Conservation (phyloP, 140 eudicot species). For the Ambrosia hybrid region DNA sequence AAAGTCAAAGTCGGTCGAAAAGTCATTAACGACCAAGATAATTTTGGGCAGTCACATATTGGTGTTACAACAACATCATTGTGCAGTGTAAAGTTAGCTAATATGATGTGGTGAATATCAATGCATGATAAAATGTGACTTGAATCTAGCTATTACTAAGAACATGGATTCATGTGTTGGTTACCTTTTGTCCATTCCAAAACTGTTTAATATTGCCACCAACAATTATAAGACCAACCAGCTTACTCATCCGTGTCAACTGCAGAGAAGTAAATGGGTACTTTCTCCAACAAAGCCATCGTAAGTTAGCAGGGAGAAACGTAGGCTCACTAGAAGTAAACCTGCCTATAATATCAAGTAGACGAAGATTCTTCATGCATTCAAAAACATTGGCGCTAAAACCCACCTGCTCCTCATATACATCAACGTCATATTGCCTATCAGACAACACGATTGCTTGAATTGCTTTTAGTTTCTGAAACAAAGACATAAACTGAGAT, state of each 20-base stretch:
- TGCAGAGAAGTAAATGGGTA: background rate
- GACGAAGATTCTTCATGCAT: background rate
- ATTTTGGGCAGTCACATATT: too few relatives aligned
- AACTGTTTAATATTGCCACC: background rate
- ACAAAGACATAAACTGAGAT: too few relatives aligned
- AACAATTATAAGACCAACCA: background rate
- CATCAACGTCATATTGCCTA: background rate
- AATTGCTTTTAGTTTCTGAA: background rate
- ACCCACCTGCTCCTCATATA: background rate
- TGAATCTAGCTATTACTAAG: background rate
- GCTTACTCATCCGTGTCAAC: background rate
- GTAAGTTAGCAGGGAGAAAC: background rate
- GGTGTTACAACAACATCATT: background rate
- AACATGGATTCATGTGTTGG: background rate
- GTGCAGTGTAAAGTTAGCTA: background rate
- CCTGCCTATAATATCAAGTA: background rate
- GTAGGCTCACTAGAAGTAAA: constrained; percentile 8
- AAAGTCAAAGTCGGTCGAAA: too few relatives aligned
- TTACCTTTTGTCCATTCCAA: background rate
- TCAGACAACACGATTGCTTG: background rate
- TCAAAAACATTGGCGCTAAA: constrained; percentile 1
- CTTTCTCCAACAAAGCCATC: constrained; percentile 6
- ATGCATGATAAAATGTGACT: background rate
- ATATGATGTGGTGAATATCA: background rate
- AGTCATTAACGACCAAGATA: background rate